Percentiles rank a stretch among this genome's conserved stretches.
Evolutionary conservation across 2,329 filamentous ascomycete species (phyloP).

Genomic region (Endoconidiophora laricicola): DNA sequence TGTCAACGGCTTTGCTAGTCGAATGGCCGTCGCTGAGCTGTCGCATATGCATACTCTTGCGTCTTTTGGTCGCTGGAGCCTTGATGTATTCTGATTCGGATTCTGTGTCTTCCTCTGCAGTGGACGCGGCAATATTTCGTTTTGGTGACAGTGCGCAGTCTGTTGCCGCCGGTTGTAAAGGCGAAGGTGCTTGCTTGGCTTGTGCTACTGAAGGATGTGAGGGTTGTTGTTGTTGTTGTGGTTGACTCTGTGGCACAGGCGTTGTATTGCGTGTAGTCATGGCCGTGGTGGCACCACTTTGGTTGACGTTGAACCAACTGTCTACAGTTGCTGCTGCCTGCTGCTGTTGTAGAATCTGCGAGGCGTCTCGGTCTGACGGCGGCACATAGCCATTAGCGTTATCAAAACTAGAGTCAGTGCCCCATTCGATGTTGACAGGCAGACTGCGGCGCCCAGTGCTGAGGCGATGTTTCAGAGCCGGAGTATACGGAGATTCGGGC

Average conservation of each 20-base stretch:
- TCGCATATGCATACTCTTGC: slow-evolving; percentile 9
- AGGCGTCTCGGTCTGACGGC: slow-evolving; percentile 32
- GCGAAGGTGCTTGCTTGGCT: background rate
- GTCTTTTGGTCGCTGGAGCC: slow-evolving; percentile 5
- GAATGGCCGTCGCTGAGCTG: background rate
- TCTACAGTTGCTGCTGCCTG: slow-evolving; percentile 32
- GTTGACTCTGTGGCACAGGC: slow-evolving; percentile 32
- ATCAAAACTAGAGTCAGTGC: slow-evolving; percentile 50
- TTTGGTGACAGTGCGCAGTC: slow-evolving; percentile 4
- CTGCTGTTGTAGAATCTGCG: slow-evolving; percentile 28
- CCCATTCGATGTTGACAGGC: slow-evolving; percentile 39
- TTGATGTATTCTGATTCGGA: slow-evolving; percentile 5
- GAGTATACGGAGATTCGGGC: too few relatives aligned
- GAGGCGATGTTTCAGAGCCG: too few relatives aligned
- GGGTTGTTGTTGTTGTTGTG: background rate
- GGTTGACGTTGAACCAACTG: slow-evolving; percentile 37
- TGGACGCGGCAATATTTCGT: slow-evolving; percentile 1
- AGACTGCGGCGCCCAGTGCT: background rate
- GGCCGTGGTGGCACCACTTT: slow-evolving; percentile 39
- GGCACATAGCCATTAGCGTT: slow-evolving; percentile 41
- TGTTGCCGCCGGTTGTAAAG: background rate
- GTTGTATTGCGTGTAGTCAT: slow-evolving; percentile 19
- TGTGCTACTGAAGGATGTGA: background rate
- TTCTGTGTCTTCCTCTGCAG: slow-evolving; percentile 6
- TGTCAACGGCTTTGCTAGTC: background rate